A percentile compares a stretch with the other conserved stretches of the same genome.
Conservation (phyloP, 164 flowering plant genomes). For the Warburgia ugandensis region DNA sequence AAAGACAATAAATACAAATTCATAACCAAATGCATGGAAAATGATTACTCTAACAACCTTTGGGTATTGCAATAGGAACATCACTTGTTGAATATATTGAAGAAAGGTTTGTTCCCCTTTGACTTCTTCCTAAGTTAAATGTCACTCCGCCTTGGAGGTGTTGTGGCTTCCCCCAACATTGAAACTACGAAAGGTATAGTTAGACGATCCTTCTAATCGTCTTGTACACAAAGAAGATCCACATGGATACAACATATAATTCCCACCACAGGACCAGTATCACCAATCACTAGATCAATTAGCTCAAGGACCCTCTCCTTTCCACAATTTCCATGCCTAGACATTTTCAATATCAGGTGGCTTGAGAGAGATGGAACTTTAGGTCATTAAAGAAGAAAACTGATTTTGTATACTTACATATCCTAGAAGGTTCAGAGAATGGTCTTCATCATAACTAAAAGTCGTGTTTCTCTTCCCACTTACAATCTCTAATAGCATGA, state of each 20-base stretch:
- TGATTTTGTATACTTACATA: no score
- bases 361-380: no score
- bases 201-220: neutral
- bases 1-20: no score
- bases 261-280: neutral
- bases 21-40: no score
- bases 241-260: conserved; percentile 4
- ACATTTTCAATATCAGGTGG: no score
- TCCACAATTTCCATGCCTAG: conserved; percentile 5
- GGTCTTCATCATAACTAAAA: no score
- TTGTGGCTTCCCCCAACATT: neutral
- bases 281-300: conserved; percentile 1
- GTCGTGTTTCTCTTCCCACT: no score
- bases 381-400: no score
- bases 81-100: neutral
- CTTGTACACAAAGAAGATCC: conserved; percentile 5
- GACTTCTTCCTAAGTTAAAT: neutral
- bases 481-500: no score
- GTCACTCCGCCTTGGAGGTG: neutral
- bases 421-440: conserved; percentile 10
- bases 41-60: no score
- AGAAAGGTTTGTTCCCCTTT: neutral
- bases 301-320: conserved; percentile 3
- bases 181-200: neutral
- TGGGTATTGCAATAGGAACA: neutral